phyloP scores from a whole-genome alignment of 2,329 filamentous ascomycete genomes.

The Onygenales sp. region DNA sequence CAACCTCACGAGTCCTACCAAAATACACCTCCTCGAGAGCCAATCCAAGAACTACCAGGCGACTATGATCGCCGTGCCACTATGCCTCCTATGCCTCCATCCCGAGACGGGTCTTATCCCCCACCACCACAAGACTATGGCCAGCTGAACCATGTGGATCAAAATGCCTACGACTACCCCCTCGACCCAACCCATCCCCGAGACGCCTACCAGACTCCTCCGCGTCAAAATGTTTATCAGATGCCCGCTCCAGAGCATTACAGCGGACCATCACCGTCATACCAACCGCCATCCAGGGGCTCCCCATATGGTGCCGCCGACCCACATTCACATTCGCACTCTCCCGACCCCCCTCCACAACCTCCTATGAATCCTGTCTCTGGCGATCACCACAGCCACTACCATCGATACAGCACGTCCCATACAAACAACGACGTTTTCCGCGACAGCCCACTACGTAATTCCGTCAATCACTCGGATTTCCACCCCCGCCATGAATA shows the following conservation, averaged over 20 bases:
- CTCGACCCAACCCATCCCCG: neutral
- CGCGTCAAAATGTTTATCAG: conserved; percentile 6
- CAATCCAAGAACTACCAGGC: neutral
- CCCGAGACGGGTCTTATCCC: conserved; percentile 6
- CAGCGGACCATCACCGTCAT: conserved; percentile 3
- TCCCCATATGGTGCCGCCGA: conserved; percentile 4
- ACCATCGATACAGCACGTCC: conserved; percentile 13
- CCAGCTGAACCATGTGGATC: neutral
- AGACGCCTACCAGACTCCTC: conserved; percentile 6
- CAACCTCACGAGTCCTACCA: neutral
- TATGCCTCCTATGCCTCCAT: neutral
- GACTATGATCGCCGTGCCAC: neutral
- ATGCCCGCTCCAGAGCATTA: conserved; percentile 4
- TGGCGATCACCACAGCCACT: conserved; percentile 5
- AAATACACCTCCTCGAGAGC: conserved; percentile 5
- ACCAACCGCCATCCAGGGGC: conserved; percentile 5
- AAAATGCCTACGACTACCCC: conserved; percentile 2
- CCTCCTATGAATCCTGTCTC: neutral
- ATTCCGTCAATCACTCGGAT: conserved; percentile 18
- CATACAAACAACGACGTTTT: conserved; percentile 15
- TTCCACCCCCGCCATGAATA: conserved; percentile 10
- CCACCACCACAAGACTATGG: neutral
- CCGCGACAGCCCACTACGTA: conserved; percentile 19
- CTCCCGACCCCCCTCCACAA: conserved; percentile 1
- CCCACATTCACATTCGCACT: neutral